These are phyloP conservation scores for Peronospora destructor DNA, from an alignment of 352 stramenopile species.

Conservation along the genomic window DNA sequence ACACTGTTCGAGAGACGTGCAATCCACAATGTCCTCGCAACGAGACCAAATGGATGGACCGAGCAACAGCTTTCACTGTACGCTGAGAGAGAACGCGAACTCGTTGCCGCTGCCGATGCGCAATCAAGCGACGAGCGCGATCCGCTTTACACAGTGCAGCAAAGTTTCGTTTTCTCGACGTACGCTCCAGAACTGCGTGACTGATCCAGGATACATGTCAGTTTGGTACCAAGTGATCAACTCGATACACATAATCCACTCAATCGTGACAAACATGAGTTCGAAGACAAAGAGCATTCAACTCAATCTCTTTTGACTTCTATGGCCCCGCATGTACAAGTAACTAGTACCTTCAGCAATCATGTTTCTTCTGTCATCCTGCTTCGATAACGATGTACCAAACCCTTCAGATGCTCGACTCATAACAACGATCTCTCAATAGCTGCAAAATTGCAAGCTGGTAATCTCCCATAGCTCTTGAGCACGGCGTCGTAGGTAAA, in stretches of 20 bases:
- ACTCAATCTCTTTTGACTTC: neutral
- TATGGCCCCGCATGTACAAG: neutral
- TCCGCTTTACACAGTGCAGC: conserved; percentile 6
- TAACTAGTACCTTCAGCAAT: neutral
- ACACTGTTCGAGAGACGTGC: conserved; percentile 15
- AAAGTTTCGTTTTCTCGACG: conserved; percentile 2
- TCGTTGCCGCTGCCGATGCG: conserved; percentile 3
- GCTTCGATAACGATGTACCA: no score
- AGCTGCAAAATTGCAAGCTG: no score
- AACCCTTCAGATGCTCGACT: no score
- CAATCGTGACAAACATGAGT: neutral
- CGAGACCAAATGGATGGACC: conserved; percentile 8
- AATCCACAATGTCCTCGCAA: conserved; percentile 15
- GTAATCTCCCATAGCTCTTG: neutral
- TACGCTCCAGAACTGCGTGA: conserved; percentile 16
- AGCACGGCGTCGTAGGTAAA: no score
- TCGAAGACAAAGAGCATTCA: neutral
- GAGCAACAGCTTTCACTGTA: conserved; percentile 7
- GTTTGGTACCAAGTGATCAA: neutral
- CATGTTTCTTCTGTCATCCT: neutral
- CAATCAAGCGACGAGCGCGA: neutral
- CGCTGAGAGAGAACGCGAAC: conserved; percentile 10
- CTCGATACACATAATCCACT: conserved; percentile 1
- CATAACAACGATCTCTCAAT: no score
- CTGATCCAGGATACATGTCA: neutral